Evolutionary conservation across 139 green algal genomes (phyloP), one percentile per base, ranked within the genome.

Genomic region (Pseudopediastrum boryanum): DNA sequence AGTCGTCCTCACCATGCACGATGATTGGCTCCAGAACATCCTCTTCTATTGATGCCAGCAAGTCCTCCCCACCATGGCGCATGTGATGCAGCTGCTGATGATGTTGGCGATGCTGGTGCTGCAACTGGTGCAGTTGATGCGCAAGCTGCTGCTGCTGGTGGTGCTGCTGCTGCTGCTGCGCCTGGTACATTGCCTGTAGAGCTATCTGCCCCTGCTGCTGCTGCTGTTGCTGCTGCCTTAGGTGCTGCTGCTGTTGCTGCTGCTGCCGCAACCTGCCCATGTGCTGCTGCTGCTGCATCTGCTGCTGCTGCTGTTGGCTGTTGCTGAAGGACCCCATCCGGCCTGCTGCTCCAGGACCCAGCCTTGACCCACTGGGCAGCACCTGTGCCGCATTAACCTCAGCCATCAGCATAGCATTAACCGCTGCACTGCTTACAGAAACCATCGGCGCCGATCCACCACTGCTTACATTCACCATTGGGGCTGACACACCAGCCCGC

Each of bases 231-330:
- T 36, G 61, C 19, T 69, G 21, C 19, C 27, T 12, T 41, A 35
- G 9, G 33, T 39, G 19, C 42, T 27, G 35, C 19, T 21, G 16
- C 21, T 58, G 48, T 21, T n/a, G 48, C 48, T 58, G 48, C 48
- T 58, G 48, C 54, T 65, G 54, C 9, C 6, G 9, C 54, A 39
- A 27, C 8, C 12, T 7, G 54, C 54, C 9, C 8, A 27, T 4
- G 39, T 52, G 33, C 9, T 71, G 64, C 64, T 71, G 64, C 38
- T 71, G 61, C 63, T n/a, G n/a, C n/a, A n/a, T n/a, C n/a, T n/a
- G n/a, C n/a, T n/a, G n/a, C n/a, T 16, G 19, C 13, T 36, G 35
- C 61, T n/a, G 44, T 19, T 7, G 10, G 27, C 7, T 58, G 48
- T 21, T 58, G 48, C 48, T 21, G 48, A 16, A 58, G 19, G 16